These are phyloP conservation scores for Lactifluus hygrophoroides DNA, from an alignment of 768 basidiomycete species.

Conservation along the genomic window DNA sequence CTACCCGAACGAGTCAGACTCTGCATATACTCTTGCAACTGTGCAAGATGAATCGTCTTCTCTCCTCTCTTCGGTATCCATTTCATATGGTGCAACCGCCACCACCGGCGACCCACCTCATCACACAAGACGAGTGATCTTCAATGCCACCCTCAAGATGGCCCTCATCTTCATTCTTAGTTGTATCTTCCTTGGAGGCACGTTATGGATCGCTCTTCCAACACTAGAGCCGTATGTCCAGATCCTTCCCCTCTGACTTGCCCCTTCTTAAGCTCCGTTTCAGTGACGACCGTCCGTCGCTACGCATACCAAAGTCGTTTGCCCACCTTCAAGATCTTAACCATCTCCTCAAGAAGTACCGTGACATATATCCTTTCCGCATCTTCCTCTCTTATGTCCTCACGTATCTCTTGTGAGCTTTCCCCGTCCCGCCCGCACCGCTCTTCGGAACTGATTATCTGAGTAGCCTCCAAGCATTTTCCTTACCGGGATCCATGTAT, in stretches of 20 bases:
- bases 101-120: conserved; percentile 30
- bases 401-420: conserved; percentile 84
- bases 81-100: conserved; percentile 16
- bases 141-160: conserved; percentile 81
- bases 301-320: conserved; percentile 86
- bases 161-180: conserved; percentile 65
- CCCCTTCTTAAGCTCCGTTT: background rate
- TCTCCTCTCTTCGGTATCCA: conserved; percentile 22
- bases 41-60: conserved; percentile 30
- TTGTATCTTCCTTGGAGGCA: conserved; percentile 60
- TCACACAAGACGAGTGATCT: conserved; percentile 48
- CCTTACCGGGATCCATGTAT: conserved; percentile 96
- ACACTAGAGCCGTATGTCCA: conserved; percentile 62
- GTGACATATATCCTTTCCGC: conserved; percentile 77
- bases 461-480: conserved; percentile 89
- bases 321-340: conserved; percentile 81
- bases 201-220: conserved; percentile 75
- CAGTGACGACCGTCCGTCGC: conserved; percentile 64
- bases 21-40: conserved; percentile 67
- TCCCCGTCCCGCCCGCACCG: conserved; percentile 4
- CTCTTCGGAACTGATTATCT: conserved; percentile 1
- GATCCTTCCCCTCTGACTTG: background rate
- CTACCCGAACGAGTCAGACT: conserved; percentile 34
- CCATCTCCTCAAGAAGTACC: conserved; percentile 81
- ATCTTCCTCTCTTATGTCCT: conserved; percentile 82